Conservation (phyloP, 2,329 filamentous ascomycete genomes). For the Cercospora citrullina region DNA sequence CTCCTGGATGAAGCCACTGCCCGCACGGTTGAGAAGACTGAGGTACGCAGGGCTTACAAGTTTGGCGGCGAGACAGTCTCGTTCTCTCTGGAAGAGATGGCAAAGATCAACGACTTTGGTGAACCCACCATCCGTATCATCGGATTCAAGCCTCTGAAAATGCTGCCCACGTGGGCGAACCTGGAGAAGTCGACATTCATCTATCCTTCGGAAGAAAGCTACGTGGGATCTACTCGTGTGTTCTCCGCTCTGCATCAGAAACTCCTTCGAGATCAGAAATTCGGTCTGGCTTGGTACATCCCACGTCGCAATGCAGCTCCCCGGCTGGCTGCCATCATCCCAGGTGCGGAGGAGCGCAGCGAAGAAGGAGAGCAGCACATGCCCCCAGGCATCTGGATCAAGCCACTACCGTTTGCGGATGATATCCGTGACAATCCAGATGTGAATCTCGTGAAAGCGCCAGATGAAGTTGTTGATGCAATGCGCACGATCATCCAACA, state of each 20-base stretch:
- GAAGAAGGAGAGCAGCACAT: constrained; percentile 68
- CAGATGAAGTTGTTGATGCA: constrained; percentile 71
- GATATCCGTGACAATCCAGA: constrained; percentile 78
- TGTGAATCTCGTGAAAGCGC: constrained; percentile 56
- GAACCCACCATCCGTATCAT: constrained; percentile 82
- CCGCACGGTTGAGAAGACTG: constrained; percentile 72
- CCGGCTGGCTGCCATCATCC: constrained; percentile 75
- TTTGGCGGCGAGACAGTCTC: constrained; percentile 89
- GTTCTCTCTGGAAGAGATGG: constrained; percentile 83
- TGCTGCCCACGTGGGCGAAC: constrained; percentile 80
- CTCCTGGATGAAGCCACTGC: constrained; percentile 76
- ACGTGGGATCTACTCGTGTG: constrained; percentile 85
- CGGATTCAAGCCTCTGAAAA: constrained; percentile 81
- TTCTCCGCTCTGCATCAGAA: constrained; percentile 91
- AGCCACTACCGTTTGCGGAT: constrained; percentile 84
- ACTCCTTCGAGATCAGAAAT: constrained; percentile 72
- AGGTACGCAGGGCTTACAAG: constrained; percentile 90
- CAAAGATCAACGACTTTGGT: constrained; percentile 75
- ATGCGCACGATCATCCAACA: constrained; percentile 85
- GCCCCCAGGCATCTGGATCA: constrained; percentile 84
- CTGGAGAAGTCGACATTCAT: constrained; percentile 86
- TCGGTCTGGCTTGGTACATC: constrained; percentile 88
- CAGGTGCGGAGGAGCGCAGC: constrained; percentile 66
- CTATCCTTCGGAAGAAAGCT: constrained; percentile 88
- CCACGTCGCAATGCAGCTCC: constrained; percentile 78